Percentiles rank a stretch among this genome's conserved stretches.
phyloP scores from a whole-genome alignment of 2,329 filamentous ascomycete genomes.

The Lasiodiplodia hormozganensis region DNA sequence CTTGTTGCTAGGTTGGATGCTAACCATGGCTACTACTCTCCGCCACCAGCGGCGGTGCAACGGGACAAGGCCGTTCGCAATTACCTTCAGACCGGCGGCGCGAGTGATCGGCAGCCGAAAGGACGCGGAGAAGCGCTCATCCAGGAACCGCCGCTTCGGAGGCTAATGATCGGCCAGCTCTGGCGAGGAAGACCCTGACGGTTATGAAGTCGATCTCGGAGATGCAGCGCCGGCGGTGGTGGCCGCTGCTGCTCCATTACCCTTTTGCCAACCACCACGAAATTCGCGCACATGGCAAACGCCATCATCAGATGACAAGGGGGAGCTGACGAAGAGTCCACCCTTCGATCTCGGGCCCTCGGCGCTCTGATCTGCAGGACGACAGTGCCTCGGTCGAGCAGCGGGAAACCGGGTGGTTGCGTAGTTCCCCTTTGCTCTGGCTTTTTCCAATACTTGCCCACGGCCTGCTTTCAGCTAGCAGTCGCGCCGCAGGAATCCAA shows the following conservation, averaged over 20 bases:
- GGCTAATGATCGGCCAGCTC: not conserved
- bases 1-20: not conserved
- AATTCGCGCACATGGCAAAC: constrained; percentile 18
- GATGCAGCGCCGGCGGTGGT: not conserved
- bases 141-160: not conserved
- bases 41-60: not conserved
- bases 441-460: constrained; percentile 4
- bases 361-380: not conserved
- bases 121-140: not conserved
- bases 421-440: not conserved
- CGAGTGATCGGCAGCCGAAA: not conserved
- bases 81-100: not conserved
- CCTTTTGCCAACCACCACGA: constrained; percentile 1
- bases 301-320: constrained; percentile 23
- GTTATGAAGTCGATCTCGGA: not conserved
- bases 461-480: not conserved
- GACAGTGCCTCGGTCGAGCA: constrained; percentile 17
- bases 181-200: not conserved
- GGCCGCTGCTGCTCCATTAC: not conserved
- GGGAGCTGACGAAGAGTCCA: constrained; percentile 3
- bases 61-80: not conserved
- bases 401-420: constrained; percentile 10
- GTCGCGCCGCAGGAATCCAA: not conserved
- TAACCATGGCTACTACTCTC: not conserved
- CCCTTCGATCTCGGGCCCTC: constrained; percentile 4